Percentiles rank a stretch among this genome's conserved stretches.
These are phyloP conservation scores for Claviceps citrina DNA, from an alignment of 2,329 filamentous ascomycete genomes.

Conservation along the genomic window DNA sequence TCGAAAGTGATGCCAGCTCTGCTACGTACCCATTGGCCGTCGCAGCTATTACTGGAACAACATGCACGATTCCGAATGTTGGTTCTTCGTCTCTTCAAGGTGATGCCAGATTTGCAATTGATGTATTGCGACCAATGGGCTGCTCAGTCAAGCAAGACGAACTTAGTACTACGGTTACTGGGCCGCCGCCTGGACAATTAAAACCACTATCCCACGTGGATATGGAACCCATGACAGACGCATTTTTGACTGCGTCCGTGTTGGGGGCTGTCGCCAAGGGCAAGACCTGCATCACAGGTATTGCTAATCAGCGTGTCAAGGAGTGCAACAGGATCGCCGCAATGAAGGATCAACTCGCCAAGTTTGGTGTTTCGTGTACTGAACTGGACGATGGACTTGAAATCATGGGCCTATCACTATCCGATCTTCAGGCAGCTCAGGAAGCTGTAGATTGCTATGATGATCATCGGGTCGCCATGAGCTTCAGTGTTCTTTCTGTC, in stretches of 20 bases:
- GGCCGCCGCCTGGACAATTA: slow-evolving; percentile 59
- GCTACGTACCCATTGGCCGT: slow-evolving; percentile 91
- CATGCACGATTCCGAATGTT: slow-evolving; percentile 91
- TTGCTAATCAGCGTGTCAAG: slow-evolving; percentile 95
- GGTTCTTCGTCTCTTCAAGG: slow-evolving; percentile 84
- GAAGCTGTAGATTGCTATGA: slow-evolving; percentile 81
- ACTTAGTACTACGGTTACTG: slow-evolving; percentile 81
- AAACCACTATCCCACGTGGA: slow-evolving; percentile 70
- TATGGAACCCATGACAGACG: slow-evolving; percentile 99
- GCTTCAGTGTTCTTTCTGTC: slow-evolving; percentile 77
- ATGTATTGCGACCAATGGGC: slow-evolving; percentile 84
- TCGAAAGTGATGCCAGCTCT: slow-evolving; percentile 95
- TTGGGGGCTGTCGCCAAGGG: slow-evolving; percentile 77
- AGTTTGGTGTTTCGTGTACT: slow-evolving; percentile 74
- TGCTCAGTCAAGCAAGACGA: slow-evolving; percentile 75
- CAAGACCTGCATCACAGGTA: slow-evolving; percentile 76
- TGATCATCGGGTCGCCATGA: slow-evolving; percentile 96
- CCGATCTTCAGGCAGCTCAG: slow-evolving; percentile 37
- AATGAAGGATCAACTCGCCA: slow-evolving; percentile 87
- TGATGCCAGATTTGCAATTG: slow-evolving; percentile 83
- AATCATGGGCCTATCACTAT: slow-evolving; percentile 37
- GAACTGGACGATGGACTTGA: slow-evolving; percentile 94
- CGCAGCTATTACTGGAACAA: slow-evolving; percentile 88
- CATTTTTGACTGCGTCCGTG: slow-evolving; percentile 88
- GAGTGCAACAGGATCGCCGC: slow-evolving; percentile 93